Evolutionary conservation across 2,329 filamentous ascomycete species (phyloP).

Genomic region (Hypoxylon rubiginosum): DNA sequence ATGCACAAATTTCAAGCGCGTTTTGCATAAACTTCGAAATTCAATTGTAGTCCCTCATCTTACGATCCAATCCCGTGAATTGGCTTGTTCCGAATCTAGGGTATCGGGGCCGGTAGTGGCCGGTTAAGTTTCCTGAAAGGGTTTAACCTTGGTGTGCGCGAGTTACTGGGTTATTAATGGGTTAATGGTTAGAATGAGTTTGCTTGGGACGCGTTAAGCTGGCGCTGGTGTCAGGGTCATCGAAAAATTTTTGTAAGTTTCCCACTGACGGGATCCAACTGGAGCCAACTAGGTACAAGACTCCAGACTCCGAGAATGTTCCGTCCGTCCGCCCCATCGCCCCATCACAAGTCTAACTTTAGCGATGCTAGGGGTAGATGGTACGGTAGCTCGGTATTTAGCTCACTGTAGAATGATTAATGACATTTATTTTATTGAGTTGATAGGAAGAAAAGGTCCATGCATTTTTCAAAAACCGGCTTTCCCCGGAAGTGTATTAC

Average conservation of each 20-base stretch:
- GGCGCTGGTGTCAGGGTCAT: constrained; percentile 22
- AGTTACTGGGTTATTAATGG: too few species aligned
- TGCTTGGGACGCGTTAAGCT: constrained; percentile 5
- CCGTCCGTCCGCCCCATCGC: constrained; percentile 28
- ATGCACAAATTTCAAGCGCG: constrained; percentile 19
- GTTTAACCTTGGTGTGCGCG: constrained; percentile 17
- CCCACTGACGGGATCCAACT: constrained; percentile 1
- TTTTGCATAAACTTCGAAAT: constrained; percentile 40
- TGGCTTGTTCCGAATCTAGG: constrained; percentile 14
- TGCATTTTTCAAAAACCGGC: constrained; percentile 36
- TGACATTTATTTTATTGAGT: constrained; percentile 1
- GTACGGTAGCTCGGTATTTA: background rate
- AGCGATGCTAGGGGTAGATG: background rate
- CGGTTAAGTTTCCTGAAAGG: constrained; percentile 24
- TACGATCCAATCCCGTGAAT: constrained; percentile 31
- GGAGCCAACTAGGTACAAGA: background rate
- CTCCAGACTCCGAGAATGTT: constrained; percentile 34
- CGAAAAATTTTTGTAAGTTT: constrained; percentile 36
- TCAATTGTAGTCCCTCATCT: constrained; percentile 28
- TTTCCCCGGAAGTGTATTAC: constrained; percentile 49
- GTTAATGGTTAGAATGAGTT: constrained; percentile 20
- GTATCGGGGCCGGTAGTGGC: constrained; percentile 23
- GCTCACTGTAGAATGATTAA: background rate
- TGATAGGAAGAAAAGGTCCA: constrained; percentile 12
- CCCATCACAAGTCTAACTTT: background rate